Percentiles rank a stretch among this genome's conserved stretches.
phyloP scores from a whole-genome alignment of 805 yeast species.

The Lipomyces yamanashiensis region DNA sequence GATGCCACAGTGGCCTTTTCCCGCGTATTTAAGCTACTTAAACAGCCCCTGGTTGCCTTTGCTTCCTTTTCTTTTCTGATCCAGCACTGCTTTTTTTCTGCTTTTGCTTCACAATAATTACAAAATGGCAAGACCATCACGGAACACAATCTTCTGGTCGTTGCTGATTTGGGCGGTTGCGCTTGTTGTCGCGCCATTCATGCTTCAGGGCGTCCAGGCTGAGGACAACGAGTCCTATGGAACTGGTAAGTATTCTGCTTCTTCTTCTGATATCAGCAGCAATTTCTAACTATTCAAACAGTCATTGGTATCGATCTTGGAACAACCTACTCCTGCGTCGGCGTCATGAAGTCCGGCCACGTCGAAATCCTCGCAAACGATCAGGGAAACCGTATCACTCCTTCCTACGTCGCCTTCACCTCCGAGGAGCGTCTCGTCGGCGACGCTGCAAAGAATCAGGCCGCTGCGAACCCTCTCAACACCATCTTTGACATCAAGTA shows the following conservation, averaged over 20 bases:
- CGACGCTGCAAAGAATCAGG: slow-evolving; percentile 98
- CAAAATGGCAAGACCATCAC: slow-evolving; percentile 33
- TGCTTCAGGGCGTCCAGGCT: slow-evolving; percentile 42
- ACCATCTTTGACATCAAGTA: slow-evolving; percentile 84
- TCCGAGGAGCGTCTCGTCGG: slow-evolving; percentile 94
- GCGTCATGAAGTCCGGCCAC: slow-evolving; percentile 79
- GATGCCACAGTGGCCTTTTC: slow-evolving; percentile 38
- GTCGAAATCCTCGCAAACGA: slow-evolving; percentile 96
- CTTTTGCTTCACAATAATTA: not conserved
- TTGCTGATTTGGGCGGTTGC: slow-evolving; percentile 45
- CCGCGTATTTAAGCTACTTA: slow-evolving; percentile 1
- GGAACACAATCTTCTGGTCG: slow-evolving; percentile 41
- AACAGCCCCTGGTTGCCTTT: slow-evolving; percentile 4
- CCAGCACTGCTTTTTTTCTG: not conserved
- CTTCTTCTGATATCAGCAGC: not conserved
- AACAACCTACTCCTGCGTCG: slow-evolving; percentile 97
- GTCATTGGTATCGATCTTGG: slow-evolving; percentile 97
- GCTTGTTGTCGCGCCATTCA: slow-evolving; percentile 46
- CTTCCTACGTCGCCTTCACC: slow-evolving; percentile 94
- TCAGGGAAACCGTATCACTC: slow-evolving; percentile 98
- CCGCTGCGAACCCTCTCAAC: slow-evolving; percentile 92
- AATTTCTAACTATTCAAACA: not conserved
- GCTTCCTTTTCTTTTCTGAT: not conserved
- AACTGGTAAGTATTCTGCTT: slow-evolving; percentile 39
- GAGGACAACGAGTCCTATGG: slow-evolving; percentile 49